These are phyloP conservation scores for Lumnitzera littorea DNA, from an alignment of 345 rosid species.

Conservation along the genomic window DNA sequence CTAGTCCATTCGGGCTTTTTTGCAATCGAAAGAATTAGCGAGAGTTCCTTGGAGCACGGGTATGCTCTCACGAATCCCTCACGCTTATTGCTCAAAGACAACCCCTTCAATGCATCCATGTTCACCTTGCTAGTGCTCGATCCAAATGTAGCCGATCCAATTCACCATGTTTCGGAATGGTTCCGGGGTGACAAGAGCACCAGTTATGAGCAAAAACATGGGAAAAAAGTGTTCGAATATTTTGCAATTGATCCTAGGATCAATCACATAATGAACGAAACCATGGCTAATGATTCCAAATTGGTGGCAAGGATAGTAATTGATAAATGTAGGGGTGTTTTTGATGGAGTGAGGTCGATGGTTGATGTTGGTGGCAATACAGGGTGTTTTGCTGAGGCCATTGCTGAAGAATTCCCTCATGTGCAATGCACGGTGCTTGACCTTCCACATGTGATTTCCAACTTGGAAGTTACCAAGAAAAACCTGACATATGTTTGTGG, in stretches of 20 bases:
- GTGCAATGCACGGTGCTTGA: constrained; percentile 32
- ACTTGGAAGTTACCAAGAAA: constrained; percentile 2
- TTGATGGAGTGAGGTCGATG: constrained; percentile 24
- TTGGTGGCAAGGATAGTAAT: constrained; percentile 11
- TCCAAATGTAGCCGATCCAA: constrained; percentile 19
- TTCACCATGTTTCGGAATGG: constrained; percentile 26
- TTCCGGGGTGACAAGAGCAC: constrained; percentile 16
- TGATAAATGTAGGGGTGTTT: constrained; percentile 15
- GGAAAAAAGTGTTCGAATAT: constrained; percentile 18
- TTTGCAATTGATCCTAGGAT: constrained; percentile 10
- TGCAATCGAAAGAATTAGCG: not conserved
- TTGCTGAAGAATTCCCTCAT: constrained; percentile 20
- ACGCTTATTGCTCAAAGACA: constrained; percentile 17
- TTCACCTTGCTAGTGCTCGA: constrained; percentile 16
- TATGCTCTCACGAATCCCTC: constrained; percentile 27
- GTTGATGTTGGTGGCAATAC: constrained; percentile 44
- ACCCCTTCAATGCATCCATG: constrained; percentile 23
- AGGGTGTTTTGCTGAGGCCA: constrained; percentile 23
- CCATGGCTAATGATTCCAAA: constrained; percentile 29
- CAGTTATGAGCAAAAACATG: constrained; percentile 25
- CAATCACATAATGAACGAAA: constrained; percentile 16
- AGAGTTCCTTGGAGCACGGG: constrained; percentile 8
- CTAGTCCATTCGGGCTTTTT: constrained; percentile 37
- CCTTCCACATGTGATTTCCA: constrained; percentile 30
- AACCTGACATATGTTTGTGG: constrained; percentile 28